Evolutionary conservation across 495 filamentous ascomycete genomes (phyloP).

Genomic region (Penicillium steckii): DNA sequence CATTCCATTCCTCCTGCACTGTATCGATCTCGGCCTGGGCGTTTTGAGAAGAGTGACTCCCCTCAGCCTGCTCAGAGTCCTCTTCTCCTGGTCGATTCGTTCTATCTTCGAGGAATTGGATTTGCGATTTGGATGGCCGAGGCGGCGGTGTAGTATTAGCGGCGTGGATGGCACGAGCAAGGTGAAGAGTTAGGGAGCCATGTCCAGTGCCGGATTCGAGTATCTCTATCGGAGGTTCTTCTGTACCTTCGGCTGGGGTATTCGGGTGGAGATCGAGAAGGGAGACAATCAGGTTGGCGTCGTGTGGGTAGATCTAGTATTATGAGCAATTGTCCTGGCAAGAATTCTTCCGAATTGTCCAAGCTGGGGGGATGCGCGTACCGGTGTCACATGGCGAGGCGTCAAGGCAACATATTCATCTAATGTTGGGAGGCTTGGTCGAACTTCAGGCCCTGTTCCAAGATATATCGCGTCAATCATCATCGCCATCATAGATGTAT

Average conservation of each 20-base stretch:
- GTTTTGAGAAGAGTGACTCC: neutral
- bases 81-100: conserved; percentile 25
- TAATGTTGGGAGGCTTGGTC: conserved; percentile 62
- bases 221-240: conserved; percentile 53
- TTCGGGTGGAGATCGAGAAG: conserved; percentile 69
- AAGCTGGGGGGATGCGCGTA: conserved; percentile 33
- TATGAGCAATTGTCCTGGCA: conserved; percentile 11
- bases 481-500: neutral
- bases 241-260: conserved; percentile 30
- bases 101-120: conserved; percentile 33
- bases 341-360: neutral
- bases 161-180: conserved; percentile 73
- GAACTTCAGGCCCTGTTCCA: conserved; percentile 41
- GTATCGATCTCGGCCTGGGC: conserved; percentile 18
- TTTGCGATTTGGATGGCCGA: conserved; percentile 34
- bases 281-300: conserved; percentile 69
- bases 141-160: conserved; percentile 55
- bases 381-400: conserved; percentile 68
- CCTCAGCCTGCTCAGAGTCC: conserved; percentile 2
- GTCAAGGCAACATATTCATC: conserved; percentile 67
- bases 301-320: conserved; percentile 68
- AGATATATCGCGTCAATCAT: conserved; percentile 2
- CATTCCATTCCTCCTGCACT: conserved; percentile 30
- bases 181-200: conserved; percentile 70
- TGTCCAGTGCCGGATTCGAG: conserved; percentile 82